Evolutionary conservation across 2,329 filamentous ascomycete genomes (phyloP).

Genomic region (Madurella mycetomatis): DNA sequence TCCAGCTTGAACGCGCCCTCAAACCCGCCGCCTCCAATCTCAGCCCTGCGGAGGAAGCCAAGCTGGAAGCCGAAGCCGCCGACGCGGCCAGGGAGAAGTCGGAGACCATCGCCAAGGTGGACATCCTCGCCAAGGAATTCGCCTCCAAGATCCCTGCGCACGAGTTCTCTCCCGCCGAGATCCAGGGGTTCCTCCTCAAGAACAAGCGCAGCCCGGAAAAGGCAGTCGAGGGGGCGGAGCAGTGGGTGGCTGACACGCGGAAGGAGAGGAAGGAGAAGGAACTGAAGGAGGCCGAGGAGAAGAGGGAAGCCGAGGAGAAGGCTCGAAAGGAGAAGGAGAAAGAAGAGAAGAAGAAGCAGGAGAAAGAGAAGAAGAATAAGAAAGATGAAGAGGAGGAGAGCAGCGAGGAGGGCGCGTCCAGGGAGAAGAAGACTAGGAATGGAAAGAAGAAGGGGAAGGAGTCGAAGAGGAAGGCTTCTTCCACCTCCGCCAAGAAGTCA

Average conservation of each 20-base stretch:
- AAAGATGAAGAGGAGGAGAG: conserved; percentile 26
- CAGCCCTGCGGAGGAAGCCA: conserved; percentile 17
- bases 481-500: conserved; percentile 10
- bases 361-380: conserved; percentile 29
- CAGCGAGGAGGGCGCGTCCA: conserved; percentile 7
- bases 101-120: conserved; percentile 39
- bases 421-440: conserved; percentile 14
- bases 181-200: conserved; percentile 55
- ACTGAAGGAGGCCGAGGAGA: conserved; percentile 39
- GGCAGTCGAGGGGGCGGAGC: conserved; percentile 43
- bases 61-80: conserved; percentile 25
- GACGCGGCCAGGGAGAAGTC: conserved; percentile 29
- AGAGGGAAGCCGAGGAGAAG: conserved; percentile 36
- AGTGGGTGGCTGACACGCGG: conserved; percentile 48
- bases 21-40: conserved; percentile 1
- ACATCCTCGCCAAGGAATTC: conserved; percentile 45
- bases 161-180: conserved; percentile 57
- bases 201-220: conserved; percentile 49
- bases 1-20: conserved; percentile 3
- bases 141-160: conserved; percentile 46
- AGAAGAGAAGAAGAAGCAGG: conserved; percentile 31
- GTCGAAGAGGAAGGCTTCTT: conserved; percentile 12
- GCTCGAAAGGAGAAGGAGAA: conserved; percentile 33
- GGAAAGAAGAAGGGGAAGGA: conserved; percentile 11
- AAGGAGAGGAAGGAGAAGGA: conserved; percentile 46